phyloP scores from a whole-genome alignment of 2,329 filamentous ascomycete species.

The Trichophyton schoenleinii region DNA sequence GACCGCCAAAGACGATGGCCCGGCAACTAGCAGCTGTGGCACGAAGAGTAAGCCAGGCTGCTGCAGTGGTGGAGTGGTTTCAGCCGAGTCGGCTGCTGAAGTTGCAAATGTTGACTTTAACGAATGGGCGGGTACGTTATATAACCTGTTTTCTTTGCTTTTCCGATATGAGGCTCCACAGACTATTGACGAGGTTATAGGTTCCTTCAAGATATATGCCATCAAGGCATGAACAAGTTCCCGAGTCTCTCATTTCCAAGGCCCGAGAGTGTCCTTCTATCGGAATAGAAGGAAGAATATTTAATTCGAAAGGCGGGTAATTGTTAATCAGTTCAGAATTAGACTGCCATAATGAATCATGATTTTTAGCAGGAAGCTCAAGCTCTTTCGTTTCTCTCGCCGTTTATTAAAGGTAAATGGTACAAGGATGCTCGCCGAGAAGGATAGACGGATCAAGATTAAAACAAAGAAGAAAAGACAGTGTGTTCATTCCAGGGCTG shows the following conservation, averaged over 20 bases:
- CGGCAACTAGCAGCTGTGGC: constrained; percentile 13
- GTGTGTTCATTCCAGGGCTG: background rate
- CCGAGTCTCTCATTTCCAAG: background rate
- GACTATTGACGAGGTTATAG: constrained; percentile 16
- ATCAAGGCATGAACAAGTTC: constrained; percentile 35
- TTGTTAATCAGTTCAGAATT: background rate
- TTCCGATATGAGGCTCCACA: constrained; percentile 1
- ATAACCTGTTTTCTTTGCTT: background rate
- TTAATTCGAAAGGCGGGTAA: background rate
- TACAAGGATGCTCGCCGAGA: too few relatives aligned
- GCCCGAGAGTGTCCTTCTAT: background rate
- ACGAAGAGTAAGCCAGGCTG: background rate
- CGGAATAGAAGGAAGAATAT: background rate
- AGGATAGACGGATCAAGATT: too few relatives aligned
- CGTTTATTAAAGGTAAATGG: too few relatives aligned
- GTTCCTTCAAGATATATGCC: constrained; percentile 41
- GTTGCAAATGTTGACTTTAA: constrained; percentile 34
- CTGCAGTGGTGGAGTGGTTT: constrained; percentile 3
- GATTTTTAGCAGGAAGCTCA: too few relatives aligned
- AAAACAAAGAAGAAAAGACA: too few relatives aligned
- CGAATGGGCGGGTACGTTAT: constrained; percentile 38
- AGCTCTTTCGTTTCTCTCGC: too few relatives aligned
- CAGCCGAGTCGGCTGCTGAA: background rate
- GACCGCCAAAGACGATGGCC: constrained; percentile 14
- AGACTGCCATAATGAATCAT: too few relatives aligned